These are phyloP conservation scores for Bothriochloa decipiens DNA, from an alignment of 176 grass and related monocot species.

Conservation along the genomic window DNA sequence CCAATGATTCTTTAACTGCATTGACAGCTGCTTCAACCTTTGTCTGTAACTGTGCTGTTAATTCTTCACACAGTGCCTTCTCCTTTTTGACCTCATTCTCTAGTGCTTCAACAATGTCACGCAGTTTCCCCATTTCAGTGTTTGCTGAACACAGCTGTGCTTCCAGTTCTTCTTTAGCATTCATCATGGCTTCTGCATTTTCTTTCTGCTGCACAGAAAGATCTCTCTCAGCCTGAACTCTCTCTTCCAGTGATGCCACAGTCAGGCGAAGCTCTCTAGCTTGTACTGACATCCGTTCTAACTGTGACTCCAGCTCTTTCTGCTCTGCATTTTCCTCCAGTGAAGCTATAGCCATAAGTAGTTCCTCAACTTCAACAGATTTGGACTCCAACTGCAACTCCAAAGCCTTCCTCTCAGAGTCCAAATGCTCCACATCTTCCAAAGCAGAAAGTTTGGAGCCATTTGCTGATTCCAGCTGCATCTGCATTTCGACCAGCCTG, in stretches of 20 bases:
- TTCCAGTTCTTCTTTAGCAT: constrained; percentile 45
- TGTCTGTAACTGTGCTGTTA: constrained; percentile 12
- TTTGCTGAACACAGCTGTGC: constrained; percentile 29
- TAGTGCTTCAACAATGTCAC: constrained; percentile 16
- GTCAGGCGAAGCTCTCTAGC: constrained; percentile 50
- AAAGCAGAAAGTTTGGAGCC: constrained; percentile 55
- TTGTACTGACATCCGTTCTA: constrained; percentile 59
- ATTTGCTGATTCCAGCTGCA: constrained; percentile 63
- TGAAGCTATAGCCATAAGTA: constrained; percentile 57
- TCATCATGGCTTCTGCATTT: constrained; percentile 39
- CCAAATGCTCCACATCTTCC: constrained; percentile 55
- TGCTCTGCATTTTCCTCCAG: constrained; percentile 69
- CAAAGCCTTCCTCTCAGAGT: constrained; percentile 61
- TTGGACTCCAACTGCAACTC: constrained; percentile 64
- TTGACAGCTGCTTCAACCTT: constrained; percentile 29
- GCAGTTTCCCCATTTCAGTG: constrained; percentile 30
- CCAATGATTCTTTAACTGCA: constrained; percentile 49
- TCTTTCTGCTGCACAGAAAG: constrained; percentile 55
- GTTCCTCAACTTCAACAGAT: constrained; percentile 53
- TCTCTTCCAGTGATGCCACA: constrained; percentile 69
- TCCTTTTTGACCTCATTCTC: constrained; percentile 31
- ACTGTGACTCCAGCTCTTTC: constrained; percentile 65
- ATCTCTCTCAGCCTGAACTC: constrained; percentile 51
- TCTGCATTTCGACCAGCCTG: constrained; percentile 78
- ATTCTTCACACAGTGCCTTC: constrained; percentile 27